These are phyloP conservation scores for Penicillium sp. DNA, from an alignment of 2,329 filamentous ascomycete genomes.

Conservation along the genomic window DNA sequence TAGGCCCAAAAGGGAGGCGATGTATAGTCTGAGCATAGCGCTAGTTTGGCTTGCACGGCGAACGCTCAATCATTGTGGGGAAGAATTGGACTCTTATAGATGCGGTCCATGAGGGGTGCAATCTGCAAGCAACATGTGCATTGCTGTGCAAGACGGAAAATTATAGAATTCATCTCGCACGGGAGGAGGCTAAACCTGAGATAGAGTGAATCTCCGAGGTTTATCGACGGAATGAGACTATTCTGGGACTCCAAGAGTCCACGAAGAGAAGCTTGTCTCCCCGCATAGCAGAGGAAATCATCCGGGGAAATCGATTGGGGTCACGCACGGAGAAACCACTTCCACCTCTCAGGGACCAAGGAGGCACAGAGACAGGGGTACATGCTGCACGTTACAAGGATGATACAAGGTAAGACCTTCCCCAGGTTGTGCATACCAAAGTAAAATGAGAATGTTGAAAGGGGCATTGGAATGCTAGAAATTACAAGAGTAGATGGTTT, in stretches of 20 bases:
- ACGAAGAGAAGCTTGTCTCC: conserved; percentile 17
- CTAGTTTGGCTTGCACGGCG: background rate
- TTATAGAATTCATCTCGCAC: background rate
- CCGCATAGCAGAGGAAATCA: conserved; percentile 15
- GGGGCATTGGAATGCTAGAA: background rate
- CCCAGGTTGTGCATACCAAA: no score
- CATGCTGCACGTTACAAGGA: background rate
- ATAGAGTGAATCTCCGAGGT: background rate
- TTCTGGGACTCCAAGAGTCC: conserved; percentile 9
- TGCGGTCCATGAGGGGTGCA: background rate
- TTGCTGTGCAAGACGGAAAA: conserved; percentile 1
- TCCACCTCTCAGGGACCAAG: conserved; percentile 27
- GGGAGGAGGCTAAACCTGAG: background rate
- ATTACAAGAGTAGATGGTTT: background rate
- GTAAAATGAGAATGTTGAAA: no score
- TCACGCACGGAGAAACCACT: conserved; percentile 21
- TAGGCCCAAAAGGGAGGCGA: background rate
- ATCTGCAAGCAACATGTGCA: background rate
- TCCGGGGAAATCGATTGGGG: conserved; percentile 5
- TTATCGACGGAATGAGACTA: background rate
- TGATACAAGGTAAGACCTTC: no score
- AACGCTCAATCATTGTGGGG: background rate
- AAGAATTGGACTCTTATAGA: background rate
- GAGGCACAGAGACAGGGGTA: background rate
- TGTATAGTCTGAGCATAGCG: background rate